These are phyloP conservation scores for Calycina herbarum DNA, from an alignment of 2,329 filamentous ascomycete species.

Conservation along the genomic window DNA sequence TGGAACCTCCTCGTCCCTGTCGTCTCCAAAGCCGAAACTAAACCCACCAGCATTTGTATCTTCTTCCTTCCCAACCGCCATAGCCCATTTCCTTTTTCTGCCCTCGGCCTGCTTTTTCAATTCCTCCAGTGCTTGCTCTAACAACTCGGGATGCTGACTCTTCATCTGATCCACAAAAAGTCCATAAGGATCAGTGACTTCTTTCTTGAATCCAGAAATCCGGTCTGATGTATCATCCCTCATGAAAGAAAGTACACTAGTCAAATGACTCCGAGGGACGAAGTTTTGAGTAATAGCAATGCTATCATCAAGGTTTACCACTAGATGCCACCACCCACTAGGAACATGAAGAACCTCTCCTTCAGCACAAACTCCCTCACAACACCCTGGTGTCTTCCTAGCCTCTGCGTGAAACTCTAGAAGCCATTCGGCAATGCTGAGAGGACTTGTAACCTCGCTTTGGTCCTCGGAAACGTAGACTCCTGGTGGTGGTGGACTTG, in stretches of 20 bases:
- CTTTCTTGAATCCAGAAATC: slow-evolving; percentile 78
- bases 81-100: slow-evolving; percentile 85
- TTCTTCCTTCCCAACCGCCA: slow-evolving; percentile 61
- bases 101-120: slow-evolving; percentile 61
- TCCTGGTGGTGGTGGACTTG: slow-evolving; percentile 63
- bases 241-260: slow-evolving; percentile 76
- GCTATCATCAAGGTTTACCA: slow-evolving; percentile 81
- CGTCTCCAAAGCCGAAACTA: slow-evolving; percentile 64
- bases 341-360: slow-evolving; percentile 93
- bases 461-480: slow-evolving; percentile 88
- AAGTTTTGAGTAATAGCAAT: slow-evolving; percentile 97
- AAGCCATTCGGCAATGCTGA: slow-evolving; percentile 97
- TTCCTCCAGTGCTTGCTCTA: slow-evolving; percentile 64
- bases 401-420: slow-evolving; percentile 86
- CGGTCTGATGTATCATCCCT: slow-evolving; percentile 74
- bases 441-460: slow-evolving; percentile 88
- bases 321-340: slow-evolving; percentile 94
- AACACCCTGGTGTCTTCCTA: slow-evolving; percentile 70
- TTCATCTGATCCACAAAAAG: slow-evolving; percentile 72
- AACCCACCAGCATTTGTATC: slow-evolving; percentile 48
- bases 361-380: slow-evolving; percentile 79
- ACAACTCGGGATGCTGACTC: slow-evolving; percentile 62
- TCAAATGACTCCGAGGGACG: slow-evolving; percentile 71
- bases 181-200: slow-evolving; percentile 69
- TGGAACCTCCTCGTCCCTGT: slow-evolving; percentile 49